These are phyloP conservation scores for Yamadazyma laniorum DNA, from an alignment of 805 yeast species.

Conservation along the genomic window DNA sequence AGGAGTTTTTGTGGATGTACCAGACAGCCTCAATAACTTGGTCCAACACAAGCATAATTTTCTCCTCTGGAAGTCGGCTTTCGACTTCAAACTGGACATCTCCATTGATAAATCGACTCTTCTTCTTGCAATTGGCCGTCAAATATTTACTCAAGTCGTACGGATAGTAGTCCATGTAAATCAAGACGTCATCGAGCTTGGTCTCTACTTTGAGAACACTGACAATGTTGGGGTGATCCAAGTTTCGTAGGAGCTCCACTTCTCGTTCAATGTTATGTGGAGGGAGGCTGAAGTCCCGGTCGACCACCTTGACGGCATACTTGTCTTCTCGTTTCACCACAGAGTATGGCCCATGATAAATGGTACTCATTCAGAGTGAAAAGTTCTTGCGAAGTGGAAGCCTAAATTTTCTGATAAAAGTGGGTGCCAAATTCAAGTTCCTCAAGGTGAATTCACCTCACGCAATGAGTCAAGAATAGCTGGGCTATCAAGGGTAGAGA, in stretches of 20 bases:
- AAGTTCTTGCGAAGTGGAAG: too few species aligned
- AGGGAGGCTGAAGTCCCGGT: constrained; percentile 30
- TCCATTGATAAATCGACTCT: constrained; percentile 21
- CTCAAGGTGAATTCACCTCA: too few species aligned
- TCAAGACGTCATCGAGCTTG: constrained; percentile 29
- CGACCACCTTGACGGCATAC: constrained; percentile 38
- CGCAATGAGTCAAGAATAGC: too few species aligned
- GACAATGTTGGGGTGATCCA: constrained; percentile 18
- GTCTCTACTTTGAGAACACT: constrained; percentile 21
- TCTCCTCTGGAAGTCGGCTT: constrained; percentile 13
- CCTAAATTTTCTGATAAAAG: too few species aligned
- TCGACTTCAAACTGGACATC: constrained; percentile 14
- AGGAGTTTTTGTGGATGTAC: constrained; percentile 29
- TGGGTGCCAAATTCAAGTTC: too few species aligned
- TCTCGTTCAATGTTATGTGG: constrained; percentile 39
- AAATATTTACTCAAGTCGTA: constrained; percentile 26
- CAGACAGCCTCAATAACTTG: constrained; percentile 23
- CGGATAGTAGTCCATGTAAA: constrained; percentile 33
- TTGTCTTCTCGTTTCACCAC: constrained; percentile 26
- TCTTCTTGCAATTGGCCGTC: constrained; percentile 17
- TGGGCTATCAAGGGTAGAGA: too few species aligned
- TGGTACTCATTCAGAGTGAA: constrained; percentile 15
- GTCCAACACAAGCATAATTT: constrained; percentile 14
- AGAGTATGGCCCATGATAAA: constrained; percentile 36
- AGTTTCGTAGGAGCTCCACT: constrained; percentile 23